Evolutionary conservation across 805 yeast species (phyloP).

Genomic region (Ogataea pignaliae): DNA sequence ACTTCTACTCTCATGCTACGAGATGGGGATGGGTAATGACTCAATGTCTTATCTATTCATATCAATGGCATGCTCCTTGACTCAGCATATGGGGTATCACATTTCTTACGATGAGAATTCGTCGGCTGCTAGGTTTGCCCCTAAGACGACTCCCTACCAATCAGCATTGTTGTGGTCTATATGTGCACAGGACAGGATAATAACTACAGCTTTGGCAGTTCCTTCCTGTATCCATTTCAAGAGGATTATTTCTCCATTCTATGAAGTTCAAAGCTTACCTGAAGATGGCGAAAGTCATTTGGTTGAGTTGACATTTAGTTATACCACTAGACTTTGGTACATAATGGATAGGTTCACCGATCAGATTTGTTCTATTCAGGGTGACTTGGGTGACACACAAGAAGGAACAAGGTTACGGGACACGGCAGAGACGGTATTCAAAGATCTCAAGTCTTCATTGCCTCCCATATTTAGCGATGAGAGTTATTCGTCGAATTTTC

Average conservation of each 20-base stretch:
- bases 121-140: no score
- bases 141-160: conserved; percentile 4
- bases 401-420: conserved; percentile 21
- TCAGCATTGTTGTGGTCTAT: conserved; percentile 29
- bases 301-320: conserved; percentile 25
- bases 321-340: conserved; percentile 26
- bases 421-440: conserved; percentile 22
- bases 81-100: conserved; percentile 33
- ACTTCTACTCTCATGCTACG: conserved; percentile 27
- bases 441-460: conserved; percentile 20
- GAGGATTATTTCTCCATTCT: conserved; percentile 30
- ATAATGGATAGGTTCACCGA: conserved; percentile 31
- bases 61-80: conserved; percentile 29
- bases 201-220: conserved; percentile 23
- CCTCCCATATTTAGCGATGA: conserved; percentile 14
- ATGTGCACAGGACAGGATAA: conserved; percentile 29
- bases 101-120: conserved; percentile 7
- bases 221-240: conserved; percentile 32
- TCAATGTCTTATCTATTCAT: conserved; percentile 28
- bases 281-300: conserved; percentile 8
- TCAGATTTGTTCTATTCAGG: conserved; percentile 29
- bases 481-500: conserved; percentile 2
- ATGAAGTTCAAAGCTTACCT: conserved; percentile 15
- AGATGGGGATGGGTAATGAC: conserved; percentile 27
- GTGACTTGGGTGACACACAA: conserved; percentile 31